Evolutionary conservation across 1,284 basidiomycete genomes (phyloP).

Genomic region (Coriolopsis trogii): DNA sequence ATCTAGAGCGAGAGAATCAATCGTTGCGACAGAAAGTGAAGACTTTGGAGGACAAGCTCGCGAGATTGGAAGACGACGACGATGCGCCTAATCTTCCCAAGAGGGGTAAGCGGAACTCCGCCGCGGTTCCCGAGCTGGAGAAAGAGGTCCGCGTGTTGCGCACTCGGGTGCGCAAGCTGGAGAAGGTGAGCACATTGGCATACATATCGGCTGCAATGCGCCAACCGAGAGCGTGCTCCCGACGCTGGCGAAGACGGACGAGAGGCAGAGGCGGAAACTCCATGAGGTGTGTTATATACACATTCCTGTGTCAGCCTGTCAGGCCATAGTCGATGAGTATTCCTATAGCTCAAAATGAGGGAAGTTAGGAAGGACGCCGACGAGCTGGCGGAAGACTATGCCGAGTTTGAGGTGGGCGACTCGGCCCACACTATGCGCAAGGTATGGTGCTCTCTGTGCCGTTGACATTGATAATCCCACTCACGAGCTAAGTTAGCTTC

Average conservation of each 20-base stretch:
- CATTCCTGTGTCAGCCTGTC: not conserved
- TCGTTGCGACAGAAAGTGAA: constrained; percentile 29
- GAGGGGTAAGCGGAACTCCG: constrained; percentile 23
- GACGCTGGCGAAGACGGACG: constrained; percentile 26
- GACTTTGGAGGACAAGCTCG: constrained; percentile 31
- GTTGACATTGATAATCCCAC: constrained; percentile 1
- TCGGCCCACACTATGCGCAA: constrained; percentile 44
- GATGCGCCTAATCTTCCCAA: constrained; percentile 31
- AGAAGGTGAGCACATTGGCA: constrained; percentile 30
- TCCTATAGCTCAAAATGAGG: constrained; percentile 38
- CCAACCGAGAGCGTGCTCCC: not conserved
- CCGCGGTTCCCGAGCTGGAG: constrained; percentile 23
- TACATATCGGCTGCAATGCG: not conserved
- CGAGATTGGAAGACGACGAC: constrained; percentile 29
- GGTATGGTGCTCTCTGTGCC: constrained; percentile 26
- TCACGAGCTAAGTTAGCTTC: constrained; percentile 39
- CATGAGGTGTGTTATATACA: constrained; percentile 26
- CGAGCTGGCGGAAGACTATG: constrained; percentile 38
- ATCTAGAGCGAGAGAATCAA: constrained; percentile 24
- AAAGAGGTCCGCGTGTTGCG: constrained; percentile 31
- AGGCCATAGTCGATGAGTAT: not conserved
- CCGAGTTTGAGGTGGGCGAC: constrained; percentile 35
- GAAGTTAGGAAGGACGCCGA: constrained; percentile 43
- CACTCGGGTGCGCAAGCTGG: constrained; percentile 27
- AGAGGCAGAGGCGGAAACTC: constrained; percentile 35